These are phyloP conservation scores for Picea sitchensis DNA, from an alignment of 75 land plant genomes.

Conservation along the genomic window DNA sequence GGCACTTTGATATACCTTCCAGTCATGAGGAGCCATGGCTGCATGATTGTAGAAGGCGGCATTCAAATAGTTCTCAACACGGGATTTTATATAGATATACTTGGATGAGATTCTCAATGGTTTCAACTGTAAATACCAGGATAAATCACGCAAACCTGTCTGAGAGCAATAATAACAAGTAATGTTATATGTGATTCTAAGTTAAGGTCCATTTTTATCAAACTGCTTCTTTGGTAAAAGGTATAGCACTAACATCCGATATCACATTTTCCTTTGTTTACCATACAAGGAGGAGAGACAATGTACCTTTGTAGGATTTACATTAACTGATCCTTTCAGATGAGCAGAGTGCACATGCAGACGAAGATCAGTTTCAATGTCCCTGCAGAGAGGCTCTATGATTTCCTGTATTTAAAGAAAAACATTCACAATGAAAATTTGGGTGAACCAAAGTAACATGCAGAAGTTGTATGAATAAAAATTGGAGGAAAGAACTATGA, in stretches of 20 bases:
- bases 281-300: neutral
- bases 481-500: too few species aligned
- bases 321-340: constrained; percentile 46
- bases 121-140: constrained; percentile 44
- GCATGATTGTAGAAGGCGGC: constrained; percentile 52
- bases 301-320: constrained; percentile 52
- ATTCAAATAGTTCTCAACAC: constrained; percentile 48
- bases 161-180: constrained; percentile 16
- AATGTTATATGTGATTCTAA: too few species aligned
- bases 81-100: constrained; percentile 35
- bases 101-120: constrained; percentile 41
- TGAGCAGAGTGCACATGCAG: constrained; percentile 63
- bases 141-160: constrained; percentile 52
- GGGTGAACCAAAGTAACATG: neutral
- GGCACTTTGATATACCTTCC: constrained; percentile 29
- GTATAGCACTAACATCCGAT: neutral
- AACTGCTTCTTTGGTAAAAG: neutral
- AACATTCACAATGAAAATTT: neutral
- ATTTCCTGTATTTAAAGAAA: constrained; percentile 35
- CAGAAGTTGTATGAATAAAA: neutral
- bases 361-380: constrained; percentile 56
- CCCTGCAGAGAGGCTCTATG: constrained; percentile 49
- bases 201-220: too few species aligned
- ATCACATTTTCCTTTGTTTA: neutral
- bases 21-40: constrained; percentile 46